Base-by-base conservation (phyloP, 371 early-diverging fungal species). In the Mucor plumbeus region DNA sequence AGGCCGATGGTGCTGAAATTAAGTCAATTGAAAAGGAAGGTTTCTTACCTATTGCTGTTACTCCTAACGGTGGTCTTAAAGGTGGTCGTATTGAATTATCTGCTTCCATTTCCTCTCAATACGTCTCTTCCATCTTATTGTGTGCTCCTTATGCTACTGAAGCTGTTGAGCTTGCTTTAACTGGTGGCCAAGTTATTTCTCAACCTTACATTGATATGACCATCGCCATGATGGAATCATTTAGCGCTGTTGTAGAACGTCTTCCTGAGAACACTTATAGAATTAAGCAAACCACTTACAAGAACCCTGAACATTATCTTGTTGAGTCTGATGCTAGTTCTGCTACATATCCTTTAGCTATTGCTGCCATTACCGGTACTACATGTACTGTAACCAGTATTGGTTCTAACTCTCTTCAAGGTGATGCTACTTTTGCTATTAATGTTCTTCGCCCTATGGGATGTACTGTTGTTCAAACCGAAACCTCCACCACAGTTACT, bases 171-270 rank as follows among this genome's bases (percentile, higher is more conserved):
- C 83, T 98, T 57, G 91, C 86, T 40, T 81, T 98, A 56, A 87
- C 89, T 1, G 98, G 97, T 61, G 97, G 93, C 48, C 90, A 94
- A 63, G 97, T 97, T n/a, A 94, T 98, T 57, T 96, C 96, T 39
- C 96, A 96, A 75, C 96, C 94, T 13, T 98, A 98, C 79, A 98
- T 98, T 71, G 98, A 98, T 76, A 97, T 98, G 98, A 98, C 99
- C 1, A 91, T 95, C 54, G 88, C 95, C 55, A 97, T 98, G 98
- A 98, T 98, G 99, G 85, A 86, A 66, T 89, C 92, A 5, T 98
- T 98, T 75, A 98, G 99, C 48, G 86, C 94, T 61, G 60, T 83
- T 0, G 96, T 97, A 39, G 85, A 90, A 67, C 87, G 91, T 26
- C 76, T 91, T 14, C 79, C 91, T 35, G 86, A 88, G 65, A 95